phyloP scores from a whole-genome alignment of 441 rosid genomes.

The Melastoma candidum region DNA sequence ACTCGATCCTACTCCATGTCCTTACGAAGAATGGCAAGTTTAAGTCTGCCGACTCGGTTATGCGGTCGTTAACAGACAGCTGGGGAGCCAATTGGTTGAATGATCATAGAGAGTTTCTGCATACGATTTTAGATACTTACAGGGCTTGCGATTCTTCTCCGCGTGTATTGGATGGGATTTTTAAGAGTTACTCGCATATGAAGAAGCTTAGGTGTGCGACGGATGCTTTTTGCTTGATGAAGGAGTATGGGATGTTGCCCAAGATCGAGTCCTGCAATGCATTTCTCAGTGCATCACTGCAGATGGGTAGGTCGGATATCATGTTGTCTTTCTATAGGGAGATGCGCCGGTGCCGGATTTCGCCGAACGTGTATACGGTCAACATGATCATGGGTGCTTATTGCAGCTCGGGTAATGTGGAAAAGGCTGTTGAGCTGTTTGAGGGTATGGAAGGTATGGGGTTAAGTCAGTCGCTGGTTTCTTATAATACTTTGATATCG shows the following conservation, averaged over 20 bases:
- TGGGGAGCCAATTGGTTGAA: slow-evolving; percentile 22
- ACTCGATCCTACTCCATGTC: slow-evolving; percentile 49
- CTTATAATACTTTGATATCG: slow-evolving; percentile 63
- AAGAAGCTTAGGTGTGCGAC: slow-evolving; percentile 62
- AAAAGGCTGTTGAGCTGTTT: slow-evolving; percentile 43
- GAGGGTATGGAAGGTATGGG: slow-evolving; percentile 43
- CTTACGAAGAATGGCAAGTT: slow-evolving; percentile 57
- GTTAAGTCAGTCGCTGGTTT: slow-evolving; percentile 30
- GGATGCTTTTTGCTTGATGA: slow-evolving; percentile 45
- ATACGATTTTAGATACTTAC: slow-evolving; percentile 46
- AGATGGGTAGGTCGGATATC: slow-evolving; percentile 43
- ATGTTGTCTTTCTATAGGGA: slow-evolving; percentile 48
- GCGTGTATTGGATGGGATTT: slow-evolving; percentile 54
- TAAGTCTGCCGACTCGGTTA: slow-evolving; percentile 49
- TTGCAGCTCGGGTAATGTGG: slow-evolving; percentile 53
- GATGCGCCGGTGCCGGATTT: slow-evolving; percentile 51
- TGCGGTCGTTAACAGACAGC: slow-evolving; percentile 19
- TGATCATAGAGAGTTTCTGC: slow-evolving; percentile 42
- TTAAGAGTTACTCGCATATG: slow-evolving; percentile 48
- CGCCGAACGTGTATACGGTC: slow-evolving; percentile 59
- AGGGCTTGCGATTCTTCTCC: slow-evolving; percentile 66
- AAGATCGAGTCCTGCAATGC: slow-evolving; percentile 69
- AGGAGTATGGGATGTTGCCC: slow-evolving; percentile 57
- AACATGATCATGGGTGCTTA: slow-evolving; percentile 57
- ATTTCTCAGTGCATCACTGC: slow-evolving; percentile 53